A percentile compares a stretch with the other conserved stretches of the same genome.
Conservation (phyloP, 768 basidiomycete species). For the Tulasnella sp. region DNA sequence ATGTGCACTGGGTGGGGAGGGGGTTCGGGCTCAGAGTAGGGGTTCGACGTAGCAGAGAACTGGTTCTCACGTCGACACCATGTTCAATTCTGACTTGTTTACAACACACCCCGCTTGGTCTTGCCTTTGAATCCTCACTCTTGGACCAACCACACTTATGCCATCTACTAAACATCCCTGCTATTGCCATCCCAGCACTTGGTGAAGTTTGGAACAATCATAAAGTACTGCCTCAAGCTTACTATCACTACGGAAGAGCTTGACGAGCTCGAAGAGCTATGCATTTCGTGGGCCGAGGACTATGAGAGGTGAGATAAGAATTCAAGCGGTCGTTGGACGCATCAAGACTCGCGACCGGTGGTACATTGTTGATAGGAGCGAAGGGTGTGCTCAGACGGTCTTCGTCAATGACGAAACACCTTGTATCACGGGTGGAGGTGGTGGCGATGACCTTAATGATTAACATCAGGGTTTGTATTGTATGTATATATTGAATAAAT, state of each 20-base stretch:
- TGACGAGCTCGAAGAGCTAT: conserved; percentile 27
- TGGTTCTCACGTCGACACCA: too few relatives aligned
- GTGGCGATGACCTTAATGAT: background rate
- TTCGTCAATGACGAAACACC: conserved; percentile 4
- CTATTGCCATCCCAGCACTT: conserved; percentile 37
- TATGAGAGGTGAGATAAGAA: background rate
- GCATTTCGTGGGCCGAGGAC: background rate
- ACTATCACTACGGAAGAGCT: conserved; percentile 29
- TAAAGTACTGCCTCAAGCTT: conserved; percentile 32
- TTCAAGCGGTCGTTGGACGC: background rate
- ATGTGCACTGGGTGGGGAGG: too few relatives aligned
- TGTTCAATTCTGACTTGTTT: too few relatives aligned
- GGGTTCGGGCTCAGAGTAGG: too few relatives aligned
- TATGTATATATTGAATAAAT: background rate
- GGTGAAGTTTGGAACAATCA: conserved; percentile 34
- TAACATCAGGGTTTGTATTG: background rate
- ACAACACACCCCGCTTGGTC: too few relatives aligned
- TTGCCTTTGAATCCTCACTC: too few relatives aligned
- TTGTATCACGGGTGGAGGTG: background rate
- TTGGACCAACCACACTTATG: too few relatives aligned
- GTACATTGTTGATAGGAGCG: conserved; percentile 10
- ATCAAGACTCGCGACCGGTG: background rate
- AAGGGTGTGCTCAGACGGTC: background rate
- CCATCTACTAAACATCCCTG: too few relatives aligned
- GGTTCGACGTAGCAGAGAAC: too few relatives aligned